phyloP scores from a whole-genome alignment of 2,329 filamentous ascomycete species.

The Ceratocystiopsis minuta region DNA sequence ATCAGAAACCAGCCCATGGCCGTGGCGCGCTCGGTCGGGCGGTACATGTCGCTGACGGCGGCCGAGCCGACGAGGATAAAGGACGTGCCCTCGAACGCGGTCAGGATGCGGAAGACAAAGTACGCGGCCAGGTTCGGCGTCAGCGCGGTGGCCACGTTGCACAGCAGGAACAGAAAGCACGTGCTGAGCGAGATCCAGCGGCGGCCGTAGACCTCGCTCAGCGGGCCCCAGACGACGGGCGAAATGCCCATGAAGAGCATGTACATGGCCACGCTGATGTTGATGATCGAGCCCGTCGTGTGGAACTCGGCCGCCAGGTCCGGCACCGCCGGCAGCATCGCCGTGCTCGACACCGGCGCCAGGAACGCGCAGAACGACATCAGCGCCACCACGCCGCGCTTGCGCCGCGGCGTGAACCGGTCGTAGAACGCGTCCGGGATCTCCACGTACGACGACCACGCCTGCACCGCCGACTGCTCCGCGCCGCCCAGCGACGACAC shows the following conservation, averaged over 20 bases:
- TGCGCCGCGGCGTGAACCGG: constrained; percentile 40
- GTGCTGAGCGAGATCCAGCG: constrained; percentile 36
- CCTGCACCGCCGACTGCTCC: constrained; percentile 13
- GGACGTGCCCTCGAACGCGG: constrained; percentile 50
- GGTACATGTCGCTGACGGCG: constrained; percentile 39
- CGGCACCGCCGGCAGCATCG: constrained; percentile 45
- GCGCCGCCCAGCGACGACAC: constrained; percentile 12
- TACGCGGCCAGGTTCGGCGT: constrained; percentile 47
- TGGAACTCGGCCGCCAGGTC: constrained; percentile 42
- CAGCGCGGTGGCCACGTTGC: constrained; percentile 47
- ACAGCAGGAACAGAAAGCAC: constrained; percentile 40
- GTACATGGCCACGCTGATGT: constrained; percentile 51
- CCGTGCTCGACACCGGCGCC: constrained; percentile 50
- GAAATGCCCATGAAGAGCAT: constrained; percentile 52
- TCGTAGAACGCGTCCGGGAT: constrained; percentile 44
- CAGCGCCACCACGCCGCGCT: constrained; percentile 47
- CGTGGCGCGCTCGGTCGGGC: constrained; percentile 44
- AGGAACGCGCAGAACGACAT: constrained; percentile 61
- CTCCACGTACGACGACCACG: constrained; percentile 16
- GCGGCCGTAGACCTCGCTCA: constrained; percentile 40
- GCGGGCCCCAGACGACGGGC: constrained; percentile 47
- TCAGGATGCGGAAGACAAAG: constrained; percentile 51
- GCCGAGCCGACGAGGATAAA: constrained; percentile 50
- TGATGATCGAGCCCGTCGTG: constrained; percentile 44
- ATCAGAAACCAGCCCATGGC: constrained; percentile 49